Percentiles rank a stretch among this genome's conserved stretches.
These are phyloP conservation scores for Ophiostoma tasmaniense DNA, from an alignment of 2,329 filamentous ascomycete species.

Conservation along the genomic window DNA sequence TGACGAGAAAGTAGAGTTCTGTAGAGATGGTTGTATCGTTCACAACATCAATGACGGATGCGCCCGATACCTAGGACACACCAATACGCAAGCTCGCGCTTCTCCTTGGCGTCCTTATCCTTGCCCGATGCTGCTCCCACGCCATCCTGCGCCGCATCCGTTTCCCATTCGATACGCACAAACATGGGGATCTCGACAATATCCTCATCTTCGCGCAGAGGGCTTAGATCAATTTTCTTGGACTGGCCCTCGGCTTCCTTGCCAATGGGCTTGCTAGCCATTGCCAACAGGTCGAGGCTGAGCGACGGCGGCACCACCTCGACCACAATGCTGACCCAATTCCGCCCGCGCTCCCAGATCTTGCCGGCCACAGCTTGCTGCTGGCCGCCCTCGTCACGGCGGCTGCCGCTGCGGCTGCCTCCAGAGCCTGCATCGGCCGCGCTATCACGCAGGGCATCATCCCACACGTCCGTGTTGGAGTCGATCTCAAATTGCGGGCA, in stretches of 20 bases:
- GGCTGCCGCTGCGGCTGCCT: constrained; percentile 32
- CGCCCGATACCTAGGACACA: constrained; percentile 81
- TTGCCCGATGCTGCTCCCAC: constrained; percentile 45
- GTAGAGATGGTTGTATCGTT: not conserved
- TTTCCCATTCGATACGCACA: constrained; percentile 85
- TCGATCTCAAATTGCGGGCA: constrained; percentile 93
- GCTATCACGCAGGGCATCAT: constrained; percentile 68
- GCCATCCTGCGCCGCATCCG: constrained; percentile 54
- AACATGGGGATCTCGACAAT: constrained; percentile 86
- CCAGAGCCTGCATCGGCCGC: constrained; percentile 23
- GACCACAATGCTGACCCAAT: constrained; percentile 90
- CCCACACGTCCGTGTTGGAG: constrained; percentile 79
- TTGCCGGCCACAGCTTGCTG: constrained; percentile 78
- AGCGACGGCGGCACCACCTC: constrained; percentile 69
- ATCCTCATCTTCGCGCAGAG: constrained; percentile 51
- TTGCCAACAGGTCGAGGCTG: constrained; percentile 30
- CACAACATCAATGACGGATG: constrained; percentile 45
- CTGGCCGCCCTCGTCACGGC: constrained; percentile 25
- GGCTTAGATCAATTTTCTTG: constrained; percentile 33
- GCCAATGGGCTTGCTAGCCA: constrained; percentile 24
- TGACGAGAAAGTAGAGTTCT: not conserved
- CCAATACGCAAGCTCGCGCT: constrained; percentile 90
- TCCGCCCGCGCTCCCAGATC: constrained; percentile 88
- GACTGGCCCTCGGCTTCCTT: constrained; percentile 23
- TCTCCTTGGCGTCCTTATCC: constrained; percentile 60